These are phyloP conservation scores for Hura crepitans DNA, from an alignment of 441 rosid genomes.

Conservation along the genomic window DNA sequence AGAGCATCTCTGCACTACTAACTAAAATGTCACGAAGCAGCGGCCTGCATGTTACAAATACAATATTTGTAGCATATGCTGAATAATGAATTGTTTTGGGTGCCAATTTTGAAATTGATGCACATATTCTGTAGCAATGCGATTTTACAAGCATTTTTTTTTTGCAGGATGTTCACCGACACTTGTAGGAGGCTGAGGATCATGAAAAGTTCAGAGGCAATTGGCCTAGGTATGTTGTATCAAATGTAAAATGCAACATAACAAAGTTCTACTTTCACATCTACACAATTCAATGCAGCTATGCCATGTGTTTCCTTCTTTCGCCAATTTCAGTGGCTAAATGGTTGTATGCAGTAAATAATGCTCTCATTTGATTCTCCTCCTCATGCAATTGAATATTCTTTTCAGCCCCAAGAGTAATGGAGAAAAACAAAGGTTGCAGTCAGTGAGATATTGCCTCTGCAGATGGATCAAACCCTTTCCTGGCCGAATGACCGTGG, in stretches of 20 bases:
- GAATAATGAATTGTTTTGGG: neutral
- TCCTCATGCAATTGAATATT: neutral
- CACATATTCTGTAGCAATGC: neutral
- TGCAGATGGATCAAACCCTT: neutral
- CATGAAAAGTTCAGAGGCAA: slow-evolving; percentile 77
- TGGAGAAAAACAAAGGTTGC: slow-evolving; percentile 61
- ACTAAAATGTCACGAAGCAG: neutral
- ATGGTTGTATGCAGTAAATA: neutral
- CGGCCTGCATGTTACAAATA: neutral
- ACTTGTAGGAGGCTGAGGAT: slow-evolving; percentile 67
- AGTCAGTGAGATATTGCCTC: slow-evolving; percentile 25
- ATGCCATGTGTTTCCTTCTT: neutral
- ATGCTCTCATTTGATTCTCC: neutral
- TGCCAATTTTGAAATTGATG: neutral
- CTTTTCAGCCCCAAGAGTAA: slow-evolving; percentile 65
- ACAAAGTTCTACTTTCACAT: neutral
- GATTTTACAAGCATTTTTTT: slow-evolving; percentile 7
- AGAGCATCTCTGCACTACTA: neutral
- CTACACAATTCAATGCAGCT: neutral
- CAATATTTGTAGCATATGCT: neutral
- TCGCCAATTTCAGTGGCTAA: no score
- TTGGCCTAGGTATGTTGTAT: slow-evolving; percentile 52
- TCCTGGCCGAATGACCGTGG: neutral
- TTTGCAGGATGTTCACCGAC: slow-evolving; percentile 58
- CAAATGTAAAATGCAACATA: neutral